A percentile compares a stretch with the other conserved stretches of the same genome.
Conservation (phyloP, 768 basidiomycete species). For the Cystobasidium tubakii region DNA sequence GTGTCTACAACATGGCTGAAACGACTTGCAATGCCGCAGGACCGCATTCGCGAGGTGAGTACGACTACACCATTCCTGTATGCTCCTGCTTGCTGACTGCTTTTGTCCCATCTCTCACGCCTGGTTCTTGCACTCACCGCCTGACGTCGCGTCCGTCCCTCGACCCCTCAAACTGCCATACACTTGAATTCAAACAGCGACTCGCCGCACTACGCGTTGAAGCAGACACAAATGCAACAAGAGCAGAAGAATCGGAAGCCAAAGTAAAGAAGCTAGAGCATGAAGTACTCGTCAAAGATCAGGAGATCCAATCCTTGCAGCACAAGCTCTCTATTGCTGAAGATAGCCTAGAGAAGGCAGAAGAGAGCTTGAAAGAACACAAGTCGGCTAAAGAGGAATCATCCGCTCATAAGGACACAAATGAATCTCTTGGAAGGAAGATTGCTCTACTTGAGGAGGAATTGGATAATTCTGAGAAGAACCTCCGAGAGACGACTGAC, state of each 20-base stretch:
- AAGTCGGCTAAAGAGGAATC: constrained; percentile 65
- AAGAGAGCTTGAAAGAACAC: constrained; percentile 59
- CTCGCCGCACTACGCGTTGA: constrained; percentile 70
- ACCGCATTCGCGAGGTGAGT: constrained; percentile 36
- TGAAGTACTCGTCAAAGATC: constrained; percentile 68
- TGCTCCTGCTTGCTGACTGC: not conserved
- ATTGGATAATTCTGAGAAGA: constrained; percentile 90
- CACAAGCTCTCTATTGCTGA: constrained; percentile 67
- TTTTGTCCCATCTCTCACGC: not conserved
- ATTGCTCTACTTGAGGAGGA: constrained; percentile 89
- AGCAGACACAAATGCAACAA: constrained; percentile 69
- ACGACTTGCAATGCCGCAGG: constrained; percentile 21
- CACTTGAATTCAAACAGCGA: constrained; percentile 45
- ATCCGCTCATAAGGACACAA: constrained; percentile 64
- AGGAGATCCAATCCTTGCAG: constrained; percentile 72
- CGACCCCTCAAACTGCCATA: not conserved
- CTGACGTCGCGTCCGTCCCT: not conserved
- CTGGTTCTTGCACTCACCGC: not conserved
- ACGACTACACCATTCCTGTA: not conserved
- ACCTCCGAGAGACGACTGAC: constrained; percentile 89
- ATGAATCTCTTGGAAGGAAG: constrained; percentile 72
- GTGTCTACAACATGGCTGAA: no score
- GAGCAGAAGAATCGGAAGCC: constrained; percentile 78
- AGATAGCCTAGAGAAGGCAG: constrained; percentile 63
- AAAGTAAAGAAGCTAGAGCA: constrained; percentile 48